Conservation (phyloP, 371 early-diverging fungal genomes). For the Mortierella sp. region DNA sequence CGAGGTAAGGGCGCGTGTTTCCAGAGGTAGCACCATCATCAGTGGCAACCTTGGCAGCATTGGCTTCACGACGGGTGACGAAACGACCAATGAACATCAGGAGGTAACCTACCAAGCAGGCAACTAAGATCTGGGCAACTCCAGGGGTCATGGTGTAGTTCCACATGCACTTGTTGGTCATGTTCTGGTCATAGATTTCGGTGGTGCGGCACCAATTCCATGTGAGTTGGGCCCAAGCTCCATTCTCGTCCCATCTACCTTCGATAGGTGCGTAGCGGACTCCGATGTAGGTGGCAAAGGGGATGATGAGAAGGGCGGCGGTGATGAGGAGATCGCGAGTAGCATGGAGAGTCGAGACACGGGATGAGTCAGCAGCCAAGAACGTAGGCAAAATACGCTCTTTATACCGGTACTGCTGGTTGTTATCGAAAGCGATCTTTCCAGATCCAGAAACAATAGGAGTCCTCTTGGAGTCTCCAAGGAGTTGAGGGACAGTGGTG, state of each 20-base stretch:
- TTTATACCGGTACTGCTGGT: slow-evolving; percentile 4
- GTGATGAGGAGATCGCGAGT: slow-evolving; percentile 24
- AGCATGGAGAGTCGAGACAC: slow-evolving; percentile 23
- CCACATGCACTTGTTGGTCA: slow-evolving; percentile 43
- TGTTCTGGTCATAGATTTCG: slow-evolving; percentile 29
- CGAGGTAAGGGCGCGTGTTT: slow-evolving; percentile 11
- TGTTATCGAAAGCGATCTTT: not conserved
- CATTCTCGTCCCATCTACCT: slow-evolving; percentile 18
- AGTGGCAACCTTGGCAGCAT: not conserved
- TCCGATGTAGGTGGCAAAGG: slow-evolving; percentile 17
- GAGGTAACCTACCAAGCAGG: slow-evolving; percentile 12
- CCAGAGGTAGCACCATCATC: slow-evolving; percentile 1
- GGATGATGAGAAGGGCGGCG: slow-evolving; percentile 17
- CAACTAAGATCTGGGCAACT: slow-evolving; percentile 16
- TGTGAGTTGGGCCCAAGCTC: too few species aligned
- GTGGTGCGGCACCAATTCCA: slow-evolving; percentile 32
- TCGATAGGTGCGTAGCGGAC: slow-evolving; percentile 20
- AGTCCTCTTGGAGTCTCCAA: not conserved
- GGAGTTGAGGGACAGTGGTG: slow-evolving; percentile 3
- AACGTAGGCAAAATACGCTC: slow-evolving; percentile 21
- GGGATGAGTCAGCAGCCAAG: slow-evolving; percentile 13
- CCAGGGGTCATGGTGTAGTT: slow-evolving; percentile 38
- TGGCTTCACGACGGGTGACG: slow-evolving; percentile 6
- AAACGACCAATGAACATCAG: slow-evolving; percentile 9
- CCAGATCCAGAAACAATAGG: not conserved